A percentile compares a stretch with the other conserved stretches of the same genome.
Evolutionary conservation across 2,329 filamentous ascomycete species (phyloP).

Genomic region (Fusarium lyarnte): DNA sequence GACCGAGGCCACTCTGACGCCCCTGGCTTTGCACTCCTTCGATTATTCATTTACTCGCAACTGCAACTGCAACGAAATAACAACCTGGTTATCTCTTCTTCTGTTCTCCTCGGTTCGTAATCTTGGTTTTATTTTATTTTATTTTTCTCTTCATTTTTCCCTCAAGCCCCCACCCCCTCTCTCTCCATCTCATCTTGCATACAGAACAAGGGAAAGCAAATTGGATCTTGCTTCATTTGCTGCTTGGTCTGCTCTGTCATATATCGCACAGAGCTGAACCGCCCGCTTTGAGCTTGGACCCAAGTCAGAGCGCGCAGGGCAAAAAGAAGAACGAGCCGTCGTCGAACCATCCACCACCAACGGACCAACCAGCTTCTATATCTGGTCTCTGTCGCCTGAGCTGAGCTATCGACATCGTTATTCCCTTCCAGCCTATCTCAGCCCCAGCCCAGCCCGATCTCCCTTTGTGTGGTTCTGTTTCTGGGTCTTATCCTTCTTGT

Average conservation of each 20-base stretch:
- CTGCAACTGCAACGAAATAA: constrained; percentile 19
- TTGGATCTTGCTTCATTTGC: constrained; percentile 6
- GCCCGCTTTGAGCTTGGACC: constrained; percentile 36
- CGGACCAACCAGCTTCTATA: constrained; percentile 21
- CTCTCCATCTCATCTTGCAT: neutral
- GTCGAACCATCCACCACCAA: constrained; percentile 29
- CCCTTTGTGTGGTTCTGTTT: constrained; percentile 1
- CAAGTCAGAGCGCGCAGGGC: constrained; percentile 25
- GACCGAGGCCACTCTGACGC: constrained; percentile 35
- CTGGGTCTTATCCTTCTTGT: neutral
- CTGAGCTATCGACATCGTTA: constrained; percentile 20
- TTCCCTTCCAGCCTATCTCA: constrained; percentile 6
- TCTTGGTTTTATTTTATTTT: neutral
- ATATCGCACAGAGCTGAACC: constrained; percentile 36
- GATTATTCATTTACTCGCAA: constrained; percentile 1
- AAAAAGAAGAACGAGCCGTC: constrained; percentile 15
- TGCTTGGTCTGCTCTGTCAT: constrained; percentile 20
- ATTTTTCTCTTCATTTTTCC: neutral
- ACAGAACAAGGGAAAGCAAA: constrained; percentile 1
- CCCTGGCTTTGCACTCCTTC: constrained; percentile 28
- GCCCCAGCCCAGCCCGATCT: constrained; percentile 6
- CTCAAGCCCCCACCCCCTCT: neutral
- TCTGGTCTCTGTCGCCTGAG: constrained; percentile 17
- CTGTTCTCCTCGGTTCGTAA: constrained; percentile 5
- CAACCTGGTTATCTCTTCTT: constrained; percentile 13